phyloP scores from a whole-genome alignment of 1,284 basidiomycete genomes.

The Coriolopsis trogii region DNA sequence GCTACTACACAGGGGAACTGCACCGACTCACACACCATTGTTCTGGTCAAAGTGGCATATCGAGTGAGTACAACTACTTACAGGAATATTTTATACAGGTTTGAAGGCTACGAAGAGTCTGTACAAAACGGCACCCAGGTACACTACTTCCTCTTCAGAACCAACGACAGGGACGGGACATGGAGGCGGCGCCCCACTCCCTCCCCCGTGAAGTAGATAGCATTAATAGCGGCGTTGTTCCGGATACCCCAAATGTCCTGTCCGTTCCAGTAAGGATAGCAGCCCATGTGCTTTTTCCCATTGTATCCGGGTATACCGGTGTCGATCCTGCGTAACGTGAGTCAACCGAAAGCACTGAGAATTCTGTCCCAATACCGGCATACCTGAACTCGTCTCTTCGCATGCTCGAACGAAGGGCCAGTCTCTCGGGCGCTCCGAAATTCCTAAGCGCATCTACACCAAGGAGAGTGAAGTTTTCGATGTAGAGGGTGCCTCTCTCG shows the following conservation, averaged over 20 bases:
- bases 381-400: constrained; percentile 45
- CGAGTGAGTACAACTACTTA: too few relatives aligned
- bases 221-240: constrained; percentile 26
- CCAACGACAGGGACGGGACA: constrained; percentile 4
- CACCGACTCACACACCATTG: too few relatives aligned
- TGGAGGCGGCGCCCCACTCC: constrained; percentile 2
- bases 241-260: constrained; percentile 28
- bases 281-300: constrained; percentile 46
- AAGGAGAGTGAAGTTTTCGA: constrained; percentile 37
- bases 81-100: too few relatives aligned
- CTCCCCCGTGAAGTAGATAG: constrained; percentile 25
- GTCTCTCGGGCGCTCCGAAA: constrained; percentile 29
- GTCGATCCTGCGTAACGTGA: constrained; percentile 12
- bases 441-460: constrained; percentile 33
- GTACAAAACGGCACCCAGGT: too few relatives aligned
- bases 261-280: constrained; percentile 29
- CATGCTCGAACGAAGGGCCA: constrained; percentile 41
- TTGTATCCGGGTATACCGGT: constrained; percentile 41
- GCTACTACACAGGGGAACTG: too few relatives aligned
- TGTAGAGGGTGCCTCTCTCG: constrained; percentile 38
- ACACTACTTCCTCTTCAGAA: not conserved
- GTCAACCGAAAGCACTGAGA: not conserved
- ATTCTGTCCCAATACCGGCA: not conserved
- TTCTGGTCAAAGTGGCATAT: too few relatives aligned
- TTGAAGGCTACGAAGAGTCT: too few relatives aligned